phyloP scores from a whole-genome alignment of 73 alveolate genomes.

The Breviolum minutum region DNA sequence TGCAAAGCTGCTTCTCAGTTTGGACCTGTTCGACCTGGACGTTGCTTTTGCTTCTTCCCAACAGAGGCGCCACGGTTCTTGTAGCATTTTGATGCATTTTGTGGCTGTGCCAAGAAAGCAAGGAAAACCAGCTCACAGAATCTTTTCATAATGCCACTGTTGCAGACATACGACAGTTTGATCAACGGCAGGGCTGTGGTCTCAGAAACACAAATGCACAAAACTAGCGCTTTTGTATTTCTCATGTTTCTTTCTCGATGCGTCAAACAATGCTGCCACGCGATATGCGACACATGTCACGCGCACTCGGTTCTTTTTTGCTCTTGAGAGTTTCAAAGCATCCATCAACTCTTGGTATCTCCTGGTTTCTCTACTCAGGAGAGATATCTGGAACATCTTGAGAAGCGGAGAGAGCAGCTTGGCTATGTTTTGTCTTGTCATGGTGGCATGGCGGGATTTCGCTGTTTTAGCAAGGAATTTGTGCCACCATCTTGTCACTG shows the following conservation, averaged over 20 bases:
- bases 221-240: neutral
- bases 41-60: constrained; percentile 40
- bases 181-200: constrained; percentile 9
- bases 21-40: constrained; percentile 87
- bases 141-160: neutral
- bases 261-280: too few species aligned
- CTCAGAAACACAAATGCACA: neutral
- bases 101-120: neutral
- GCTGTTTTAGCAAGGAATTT: neutral
- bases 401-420: constrained; percentile 50
- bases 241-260: too few species aligned
- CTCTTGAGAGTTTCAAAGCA: too few species aligned
- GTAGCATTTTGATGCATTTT: too few species aligned
- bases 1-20: constrained; percentile 10
- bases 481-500: neutral
- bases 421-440: neutral
- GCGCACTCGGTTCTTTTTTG: too few species aligned
- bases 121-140: neutral
- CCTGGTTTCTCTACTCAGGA: neutral
- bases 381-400: neutral
- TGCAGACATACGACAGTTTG: constrained; percentile 57
- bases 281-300: too few species aligned
- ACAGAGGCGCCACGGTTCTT: neutral
- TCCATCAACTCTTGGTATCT: too few species aligned
- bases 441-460: neutral